A percentile compares a stretch with the other conserved stretches of the same genome.
Evolutionary conservation across 2,329 filamentous ascomycete species (phyloP).

Genomic region (Fusarium siculi): DNA sequence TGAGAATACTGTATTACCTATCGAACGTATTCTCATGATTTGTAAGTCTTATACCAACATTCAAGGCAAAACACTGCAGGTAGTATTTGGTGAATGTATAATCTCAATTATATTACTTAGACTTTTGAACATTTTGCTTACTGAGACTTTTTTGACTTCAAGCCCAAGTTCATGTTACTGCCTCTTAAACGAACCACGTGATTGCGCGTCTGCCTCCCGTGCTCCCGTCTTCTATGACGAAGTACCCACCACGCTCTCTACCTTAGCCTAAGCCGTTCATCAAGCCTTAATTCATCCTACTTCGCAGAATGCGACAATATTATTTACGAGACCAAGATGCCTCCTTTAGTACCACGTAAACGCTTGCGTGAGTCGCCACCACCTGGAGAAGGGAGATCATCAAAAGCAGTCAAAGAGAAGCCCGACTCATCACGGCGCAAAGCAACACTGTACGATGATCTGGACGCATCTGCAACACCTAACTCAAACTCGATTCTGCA

Average conservation of each 20-base stretch:
- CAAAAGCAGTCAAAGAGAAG: constrained; percentile 43
- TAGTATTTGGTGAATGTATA: not conserved
- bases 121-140: not conserved
- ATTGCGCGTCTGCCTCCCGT: constrained; percentile 5
- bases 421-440: constrained; percentile 54
- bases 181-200: constrained; percentile 13
- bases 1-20: not conserved
- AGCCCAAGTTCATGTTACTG: not conserved
- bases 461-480: constrained; percentile 62
- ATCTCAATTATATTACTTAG: not conserved
- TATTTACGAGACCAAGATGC: constrained; percentile 61
- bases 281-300: not conserved
- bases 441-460: constrained; percentile 68
- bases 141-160: not conserved
- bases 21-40: not conserved
- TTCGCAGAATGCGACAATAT: constrained; percentile 25
- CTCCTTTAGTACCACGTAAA: constrained; percentile 75
- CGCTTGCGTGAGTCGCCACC: constrained; percentile 63
- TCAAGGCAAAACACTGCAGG: not conserved
- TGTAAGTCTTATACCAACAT: not conserved
- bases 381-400: constrained; percentile 41
- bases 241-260: constrained; percentile 10
- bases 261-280: not conserved
- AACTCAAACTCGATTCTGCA: constrained; percentile 56
- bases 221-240: constrained; percentile 23